phyloP scores from a whole-genome alignment of 1,284 basidiomycete species.

The Naganishia liquefaciens region DNA sequence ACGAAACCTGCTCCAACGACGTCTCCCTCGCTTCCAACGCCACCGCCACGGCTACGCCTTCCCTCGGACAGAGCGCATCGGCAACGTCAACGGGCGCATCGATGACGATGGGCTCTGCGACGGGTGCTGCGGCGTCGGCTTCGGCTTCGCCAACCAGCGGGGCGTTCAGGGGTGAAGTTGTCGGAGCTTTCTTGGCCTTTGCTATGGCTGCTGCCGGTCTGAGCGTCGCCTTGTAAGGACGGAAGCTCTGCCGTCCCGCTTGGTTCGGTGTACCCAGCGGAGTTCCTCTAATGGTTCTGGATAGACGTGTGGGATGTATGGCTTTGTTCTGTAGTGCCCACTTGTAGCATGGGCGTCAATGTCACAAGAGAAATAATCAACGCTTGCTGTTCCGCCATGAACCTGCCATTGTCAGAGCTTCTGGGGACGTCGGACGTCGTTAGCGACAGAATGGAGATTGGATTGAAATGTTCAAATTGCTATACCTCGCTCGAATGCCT shows the following conservation, averaged over 20 bases:
- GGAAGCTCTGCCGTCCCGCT: too few species aligned
- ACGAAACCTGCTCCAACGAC: constrained; percentile 54
- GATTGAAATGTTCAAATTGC: too few species aligned
- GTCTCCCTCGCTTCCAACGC: constrained; percentile 34
- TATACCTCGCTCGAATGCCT: too few species aligned
- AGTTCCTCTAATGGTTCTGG: neutral
- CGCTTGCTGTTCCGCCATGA: too few species aligned
- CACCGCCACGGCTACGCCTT: constrained; percentile 19
- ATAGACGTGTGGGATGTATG: neutral
- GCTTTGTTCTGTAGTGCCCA: too few species aligned
- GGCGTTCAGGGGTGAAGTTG: neutral
- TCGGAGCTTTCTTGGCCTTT: neutral
- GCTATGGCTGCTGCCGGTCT: neutral
- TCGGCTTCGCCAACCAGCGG: constrained; percentile 3
- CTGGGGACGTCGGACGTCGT: too few species aligned
- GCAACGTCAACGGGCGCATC: constrained; percentile 22
- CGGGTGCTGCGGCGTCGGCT: constrained; percentile 8
- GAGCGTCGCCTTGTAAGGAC: neutral
- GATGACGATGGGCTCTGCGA: constrained; percentile 5
- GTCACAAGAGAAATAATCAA: too few species aligned
- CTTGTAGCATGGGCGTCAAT: too few species aligned
- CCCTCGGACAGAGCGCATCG: constrained; percentile 4
- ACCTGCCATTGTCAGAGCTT: too few species aligned
- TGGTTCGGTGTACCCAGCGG: too few species aligned
- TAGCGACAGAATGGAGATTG: too few species aligned